Conservation (phyloP, 108 stramenopile genomes). For the Cyclotella distinguenda region DNA sequence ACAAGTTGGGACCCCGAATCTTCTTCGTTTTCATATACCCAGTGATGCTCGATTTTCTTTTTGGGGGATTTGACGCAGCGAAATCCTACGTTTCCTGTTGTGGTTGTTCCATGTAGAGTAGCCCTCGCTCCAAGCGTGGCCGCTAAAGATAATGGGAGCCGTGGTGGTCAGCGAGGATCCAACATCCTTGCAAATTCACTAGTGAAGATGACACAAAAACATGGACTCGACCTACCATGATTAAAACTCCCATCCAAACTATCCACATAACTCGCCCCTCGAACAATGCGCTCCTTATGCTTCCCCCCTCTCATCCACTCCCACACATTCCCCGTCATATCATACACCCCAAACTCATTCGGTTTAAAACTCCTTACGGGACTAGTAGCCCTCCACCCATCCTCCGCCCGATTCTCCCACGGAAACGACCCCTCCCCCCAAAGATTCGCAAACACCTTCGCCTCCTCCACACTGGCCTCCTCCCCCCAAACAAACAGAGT, state of each 20-base stretch:
- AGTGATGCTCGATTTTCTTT: conserved; percentile 73
- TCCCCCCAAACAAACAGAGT: conserved; percentile 79
- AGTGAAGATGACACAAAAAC: no score
- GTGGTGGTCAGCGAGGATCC: no score
- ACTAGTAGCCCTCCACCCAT: conserved; percentile 84
- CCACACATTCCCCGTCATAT: conserved; percentile 94
- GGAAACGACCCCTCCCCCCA: conserved; percentile 87
- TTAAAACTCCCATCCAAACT: conserved; percentile 78
- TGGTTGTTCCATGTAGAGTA: conserved; percentile 81
- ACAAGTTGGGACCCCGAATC: conserved; percentile 53
- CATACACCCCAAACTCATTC: conserved; percentile 84
- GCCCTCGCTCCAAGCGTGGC: conserved; percentile 81
- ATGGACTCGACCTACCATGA: no score
- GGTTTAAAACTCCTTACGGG: conserved; percentile 83
- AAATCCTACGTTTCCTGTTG: conserved; percentile 84
- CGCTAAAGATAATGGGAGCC: no score
- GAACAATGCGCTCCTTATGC: conserved; percentile 81
- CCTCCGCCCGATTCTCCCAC: conserved; percentile 70
- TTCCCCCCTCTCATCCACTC: conserved; percentile 92
- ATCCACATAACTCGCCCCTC: conserved; percentile 89
- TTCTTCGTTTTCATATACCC: conserved; percentile 67
- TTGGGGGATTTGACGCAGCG: conserved; percentile 79
- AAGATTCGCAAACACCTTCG: conserved; percentile 66
- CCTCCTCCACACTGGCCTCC: conserved; percentile 53
- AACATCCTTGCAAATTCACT: no score